These are phyloP conservation scores for Rhodotorula paludigena DNA, from an alignment of 768 basidiomycete genomes.

Conservation along the genomic window DNA sequence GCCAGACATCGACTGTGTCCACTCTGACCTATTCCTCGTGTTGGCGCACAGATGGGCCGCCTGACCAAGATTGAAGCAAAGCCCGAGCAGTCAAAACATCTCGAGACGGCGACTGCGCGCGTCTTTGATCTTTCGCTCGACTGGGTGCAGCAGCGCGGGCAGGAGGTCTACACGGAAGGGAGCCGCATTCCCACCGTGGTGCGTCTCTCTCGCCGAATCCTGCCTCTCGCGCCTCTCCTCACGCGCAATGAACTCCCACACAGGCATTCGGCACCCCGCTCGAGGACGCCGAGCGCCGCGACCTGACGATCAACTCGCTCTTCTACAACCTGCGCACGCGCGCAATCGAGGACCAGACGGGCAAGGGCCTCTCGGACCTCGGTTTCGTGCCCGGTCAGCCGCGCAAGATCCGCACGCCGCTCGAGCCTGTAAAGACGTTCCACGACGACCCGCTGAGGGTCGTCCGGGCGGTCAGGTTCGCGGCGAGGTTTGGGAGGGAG, in stretches of 20 bases:
- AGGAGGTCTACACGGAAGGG: slow-evolving; percentile 79
- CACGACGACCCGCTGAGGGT: slow-evolving; percentile 88
- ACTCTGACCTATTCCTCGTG: not conserved
- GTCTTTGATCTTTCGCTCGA: slow-evolving; percentile 79
- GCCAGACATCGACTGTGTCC: not conserved
- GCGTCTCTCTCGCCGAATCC: slow-evolving; percentile 44
- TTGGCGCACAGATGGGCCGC: slow-evolving; percentile 47
- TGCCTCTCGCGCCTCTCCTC: not conserved
- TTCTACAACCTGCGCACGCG: slow-evolving; percentile 92
- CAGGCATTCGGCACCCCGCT: slow-evolving; percentile 87
- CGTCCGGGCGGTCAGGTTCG: slow-evolving; percentile 83
- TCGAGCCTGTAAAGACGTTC: slow-evolving; percentile 82
- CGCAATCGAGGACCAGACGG: slow-evolving; percentile 78
- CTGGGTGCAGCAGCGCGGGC: slow-evolving; percentile 78
- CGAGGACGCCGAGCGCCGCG: slow-evolving; percentile 83
- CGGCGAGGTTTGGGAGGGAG: slow-evolving; percentile 67
- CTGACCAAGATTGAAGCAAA: slow-evolving; percentile 84
- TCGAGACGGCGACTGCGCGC: slow-evolving; percentile 85
- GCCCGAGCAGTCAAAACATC: slow-evolving; percentile 94
- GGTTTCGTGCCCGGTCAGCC: slow-evolving; percentile 54
- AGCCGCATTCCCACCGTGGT: slow-evolving; percentile 91
- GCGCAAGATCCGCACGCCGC: slow-evolving; percentile 68
- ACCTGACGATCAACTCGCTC: slow-evolving; percentile 89
- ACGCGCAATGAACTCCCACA: not conserved
- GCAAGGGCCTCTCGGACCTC: slow-evolving; percentile 79